These are phyloP conservation scores for Penicilliopsis zonata DNA, from an alignment of 495 filamentous ascomycete species.

Conservation along the genomic window DNA sequence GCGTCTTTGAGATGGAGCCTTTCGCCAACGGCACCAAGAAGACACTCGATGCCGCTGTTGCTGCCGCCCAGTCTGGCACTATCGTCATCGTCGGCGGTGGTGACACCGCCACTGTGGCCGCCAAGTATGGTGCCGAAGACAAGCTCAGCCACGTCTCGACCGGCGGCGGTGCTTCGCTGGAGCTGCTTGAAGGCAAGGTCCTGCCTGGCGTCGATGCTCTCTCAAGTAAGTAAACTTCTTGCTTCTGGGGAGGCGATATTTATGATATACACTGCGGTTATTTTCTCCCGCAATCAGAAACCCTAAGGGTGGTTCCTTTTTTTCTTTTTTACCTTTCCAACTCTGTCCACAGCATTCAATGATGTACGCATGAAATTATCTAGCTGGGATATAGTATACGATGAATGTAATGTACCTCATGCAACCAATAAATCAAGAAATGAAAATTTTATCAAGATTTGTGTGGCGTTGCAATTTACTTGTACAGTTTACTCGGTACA, in stretches of 20 bases:
- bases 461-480: too few relatives aligned
- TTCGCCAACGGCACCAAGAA: conserved; percentile 87
- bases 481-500: too few relatives aligned
- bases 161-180: conserved; percentile 88
- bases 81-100: conserved; percentile 98
- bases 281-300: neutral
- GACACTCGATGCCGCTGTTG: conserved; percentile 76
- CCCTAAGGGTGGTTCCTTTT: neutral
- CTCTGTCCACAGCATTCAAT: too few relatives aligned
- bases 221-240: conserved; percentile 63
- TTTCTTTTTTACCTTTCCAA: neutral
- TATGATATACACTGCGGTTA: neutral
- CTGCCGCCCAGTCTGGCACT: conserved; percentile 64
- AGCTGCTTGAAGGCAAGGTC: conserved; percentile 95
- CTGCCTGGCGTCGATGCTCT: conserved; percentile 88
- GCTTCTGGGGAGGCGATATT: neutral
- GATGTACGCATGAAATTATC: too few relatives aligned
- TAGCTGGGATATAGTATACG: too few relatives aligned
- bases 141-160: conserved; percentile 98
- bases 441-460: too few relatives aligned
- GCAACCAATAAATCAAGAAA: too few relatives aligned
- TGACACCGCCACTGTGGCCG: conserved; percentile 95
- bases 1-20: conserved; percentile 93
- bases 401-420: too few relatives aligned
- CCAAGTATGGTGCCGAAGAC: conserved; percentile 90